A percentile compares a stretch with the other conserved stretches of the same genome.
Evolutionary conservation across 2,329 filamentous ascomycete genomes (phyloP).

Genomic region (Paraphaeosphaeria minitans): DNA sequence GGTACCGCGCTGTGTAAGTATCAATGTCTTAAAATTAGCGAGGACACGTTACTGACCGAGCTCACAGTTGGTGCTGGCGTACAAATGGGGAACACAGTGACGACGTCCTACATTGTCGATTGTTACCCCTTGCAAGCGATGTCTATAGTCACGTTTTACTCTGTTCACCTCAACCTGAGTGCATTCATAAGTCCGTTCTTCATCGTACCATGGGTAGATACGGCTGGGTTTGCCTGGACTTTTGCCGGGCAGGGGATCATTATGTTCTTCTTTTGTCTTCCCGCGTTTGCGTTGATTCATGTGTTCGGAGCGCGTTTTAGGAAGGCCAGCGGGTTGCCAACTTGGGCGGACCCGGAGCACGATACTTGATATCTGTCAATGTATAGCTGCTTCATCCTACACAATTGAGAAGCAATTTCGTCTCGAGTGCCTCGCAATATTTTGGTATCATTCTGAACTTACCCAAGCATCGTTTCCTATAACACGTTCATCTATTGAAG

Average conservation of each 20-base stretch:
- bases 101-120: slow-evolving; percentile 7
- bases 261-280: slow-evolving; percentile 6
- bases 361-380: background rate
- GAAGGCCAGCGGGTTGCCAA: slow-evolving; percentile 3
- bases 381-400: background rate
- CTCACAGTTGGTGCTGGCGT: slow-evolving; percentile 6
- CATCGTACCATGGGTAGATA: slow-evolving; percentile 4
- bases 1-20: slow-evolving; percentile 6
- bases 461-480: too few species aligned
- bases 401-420: background rate
- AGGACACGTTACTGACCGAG: background rate
- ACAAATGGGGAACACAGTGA: slow-evolving; percentile 8
- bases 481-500: too few species aligned
- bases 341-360: slow-evolving; percentile 8
- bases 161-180: slow-evolving; percentile 9
- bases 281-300: background rate
- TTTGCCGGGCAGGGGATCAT: slow-evolving; percentile 8
- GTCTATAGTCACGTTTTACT: slow-evolving; percentile 8
- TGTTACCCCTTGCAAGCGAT: slow-evolving; percentile 8
- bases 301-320: background rate
- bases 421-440: background rate
- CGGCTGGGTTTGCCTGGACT: background rate
- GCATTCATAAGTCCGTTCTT: slow-evolving; percentile 10
- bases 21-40: background rate
- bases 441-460: too few species aligned